A percentile compares a stretch with the other conserved stretches of the same genome.
Conservation (phyloP, 495 filamentous ascomycete species). For the Acidomyces sp. region DNA sequence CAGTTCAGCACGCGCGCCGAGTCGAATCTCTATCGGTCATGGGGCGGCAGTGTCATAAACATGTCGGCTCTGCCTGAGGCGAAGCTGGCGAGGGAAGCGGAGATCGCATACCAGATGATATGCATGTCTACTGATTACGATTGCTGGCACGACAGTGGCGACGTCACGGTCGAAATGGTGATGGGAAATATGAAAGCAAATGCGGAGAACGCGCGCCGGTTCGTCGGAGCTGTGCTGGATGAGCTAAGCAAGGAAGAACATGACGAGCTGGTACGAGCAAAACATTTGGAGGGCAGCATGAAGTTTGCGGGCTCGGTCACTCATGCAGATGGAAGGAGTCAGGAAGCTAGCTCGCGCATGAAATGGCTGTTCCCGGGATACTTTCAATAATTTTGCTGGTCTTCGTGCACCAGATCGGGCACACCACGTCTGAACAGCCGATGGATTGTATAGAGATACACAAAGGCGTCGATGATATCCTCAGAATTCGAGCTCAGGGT, state of each 20-base stretch:
- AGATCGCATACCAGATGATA: slow-evolving; percentile 94
- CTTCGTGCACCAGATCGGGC: too few relatives aligned
- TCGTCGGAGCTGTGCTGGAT: slow-evolving; percentile 79
- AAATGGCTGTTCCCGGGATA: slow-evolving; percentile 66
- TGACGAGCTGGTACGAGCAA: slow-evolving; percentile 61
- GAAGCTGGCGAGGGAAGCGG: slow-evolving; percentile 89
- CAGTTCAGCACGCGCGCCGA: slow-evolving; percentile 97
- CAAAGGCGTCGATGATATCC: too few relatives aligned
- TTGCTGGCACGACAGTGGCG: slow-evolving; percentile 65
- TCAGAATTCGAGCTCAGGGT: too few relatives aligned
- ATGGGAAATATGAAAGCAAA: slow-evolving; percentile 95
- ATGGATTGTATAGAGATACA: too few relatives aligned
- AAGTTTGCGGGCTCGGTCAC: slow-evolving; percentile 41
- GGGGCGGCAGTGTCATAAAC: slow-evolving; percentile 88
- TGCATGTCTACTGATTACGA: slow-evolving; percentile 99
- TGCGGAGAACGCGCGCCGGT: slow-evolving; percentile 65
- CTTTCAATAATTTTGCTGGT: slow-evolving; percentile 24
- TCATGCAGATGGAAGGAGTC: slow-evolving; percentile 26
- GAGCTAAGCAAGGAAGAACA: slow-evolving; percentile 65
- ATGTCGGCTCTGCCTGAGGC: slow-evolving; percentile 96
- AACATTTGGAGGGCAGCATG: slow-evolving; percentile 52
- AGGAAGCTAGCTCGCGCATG: slow-evolving; percentile 39
- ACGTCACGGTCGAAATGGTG: slow-evolving; percentile 90
- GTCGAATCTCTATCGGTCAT: slow-evolving; percentile 81
- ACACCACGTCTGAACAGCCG: too few relatives aligned